phyloP scores from a whole-genome alignment of 2,329 filamentous ascomycete genomes.

The Pseudogymnoascus pannorum region DNA sequence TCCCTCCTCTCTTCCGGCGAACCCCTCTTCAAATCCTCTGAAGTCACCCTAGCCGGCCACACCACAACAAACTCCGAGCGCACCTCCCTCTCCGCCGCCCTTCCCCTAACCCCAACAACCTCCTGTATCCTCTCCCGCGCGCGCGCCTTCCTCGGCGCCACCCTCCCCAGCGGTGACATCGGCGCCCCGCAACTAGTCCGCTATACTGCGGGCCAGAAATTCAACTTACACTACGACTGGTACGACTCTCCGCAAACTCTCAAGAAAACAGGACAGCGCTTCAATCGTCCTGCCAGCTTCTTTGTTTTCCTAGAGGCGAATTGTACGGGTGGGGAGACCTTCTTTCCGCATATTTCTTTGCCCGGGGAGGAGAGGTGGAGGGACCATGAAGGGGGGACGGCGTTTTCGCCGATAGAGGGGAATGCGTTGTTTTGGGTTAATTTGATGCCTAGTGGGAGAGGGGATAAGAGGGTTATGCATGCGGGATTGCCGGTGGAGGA shows the following conservation, averaged over 20 bases:
- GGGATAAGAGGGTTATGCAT: slow-evolving; percentile 35
- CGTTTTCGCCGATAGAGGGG: slow-evolving; percentile 35
- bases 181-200: slow-evolving; percentile 5
- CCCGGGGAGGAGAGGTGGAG: slow-evolving; percentile 25
- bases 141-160: slow-evolving; percentile 3
- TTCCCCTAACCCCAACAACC: neutral
- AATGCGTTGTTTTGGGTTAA: slow-evolving; percentile 42
- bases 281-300: slow-evolving; percentile 18
- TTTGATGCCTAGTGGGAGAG: slow-evolving; percentile 36
- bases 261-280: slow-evolving; percentile 13
- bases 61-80: neutral
- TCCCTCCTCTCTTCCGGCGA: neutral
- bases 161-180: slow-evolving; percentile 1
- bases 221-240: slow-evolving; percentile 16
- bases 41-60: neutral
- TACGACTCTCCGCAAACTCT: slow-evolving; percentile 4
- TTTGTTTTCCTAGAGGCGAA: slow-evolving; percentile 17
- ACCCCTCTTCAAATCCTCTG: neutral
- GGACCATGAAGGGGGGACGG: slow-evolving; percentile 34
- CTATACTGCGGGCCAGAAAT: slow-evolving; percentile 9
- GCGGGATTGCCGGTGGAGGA: slow-evolving; percentile 35
- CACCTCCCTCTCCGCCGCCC: neutral
- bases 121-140: neutral
- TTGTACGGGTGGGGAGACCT: slow-evolving; percentile 17
- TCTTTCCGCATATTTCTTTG: slow-evolving; percentile 12